Base-by-base conservation (phyloP, 345 rosid genomes). In the Sisymbrium irio region DNA sequence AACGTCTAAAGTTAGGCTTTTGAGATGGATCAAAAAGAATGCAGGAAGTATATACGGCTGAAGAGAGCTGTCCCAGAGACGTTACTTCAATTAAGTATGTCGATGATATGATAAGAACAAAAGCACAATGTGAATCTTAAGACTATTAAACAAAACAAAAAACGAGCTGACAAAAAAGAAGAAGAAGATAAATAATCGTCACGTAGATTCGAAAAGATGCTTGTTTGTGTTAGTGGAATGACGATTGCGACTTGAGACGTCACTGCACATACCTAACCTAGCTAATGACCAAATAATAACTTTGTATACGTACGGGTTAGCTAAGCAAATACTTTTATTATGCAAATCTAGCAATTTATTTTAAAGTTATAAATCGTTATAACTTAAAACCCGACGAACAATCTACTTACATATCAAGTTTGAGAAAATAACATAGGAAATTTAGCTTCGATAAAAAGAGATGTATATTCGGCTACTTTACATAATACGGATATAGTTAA, bases 401-500 rank as follows among this genome's bases (percentile, higher is more conserved):
- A 18, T 9, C 6, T 39, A 54, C 18, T 5, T 20, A 27, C 19
- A 27, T 30, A 54, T 40, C 32, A 12, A 19, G 0, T 11, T 17
- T 11, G 18, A 30, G 62, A 15, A 30, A 32, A 32, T n/a, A 56
- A 25, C n/a, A 41, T 25, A 4, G 50, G 44, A 44, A 15, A 49
- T 6, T 33, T 0, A 11, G 18, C 30, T 3, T 46, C 2, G 32
- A 4, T 33, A 33, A 33, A 42, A 44, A 15, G 17, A 19, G 25
- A 65, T 20, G 11, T 40, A 58, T 45, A 12, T 37, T 59, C n/a
- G 22, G 47, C 13, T 36, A 70, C 9, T 58, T 41, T 15, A 27
- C 7, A 15, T 19, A n/a, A 32, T 60, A 60, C 36, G 67, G 69
- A 28, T 37, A 59, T 49, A 67, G 15, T 54, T 54, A 35, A 64